phyloP scores from a whole-genome alignment of 371 early-diverging fungal genomes.

The Fennellomyces sp. region DNA sequence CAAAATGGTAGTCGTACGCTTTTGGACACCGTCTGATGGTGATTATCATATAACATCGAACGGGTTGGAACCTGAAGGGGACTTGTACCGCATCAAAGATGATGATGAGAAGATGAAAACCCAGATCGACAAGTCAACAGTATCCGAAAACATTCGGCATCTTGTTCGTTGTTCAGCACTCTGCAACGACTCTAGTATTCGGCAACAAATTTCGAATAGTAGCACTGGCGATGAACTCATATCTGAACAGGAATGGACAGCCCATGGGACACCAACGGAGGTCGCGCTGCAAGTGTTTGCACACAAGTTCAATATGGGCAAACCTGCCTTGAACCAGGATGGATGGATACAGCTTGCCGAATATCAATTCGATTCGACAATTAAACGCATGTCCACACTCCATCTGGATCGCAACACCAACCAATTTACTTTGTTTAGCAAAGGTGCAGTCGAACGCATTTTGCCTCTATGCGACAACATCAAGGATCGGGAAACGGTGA shows the following conservation, averaged over 20 bases:
- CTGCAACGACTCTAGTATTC: constrained; percentile 59
- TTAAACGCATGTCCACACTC: constrained; percentile 76
- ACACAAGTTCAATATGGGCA: constrained; percentile 62
- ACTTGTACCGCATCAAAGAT: constrained; percentile 33
- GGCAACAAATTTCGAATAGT: constrained; percentile 21
- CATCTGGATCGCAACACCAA: constrained; percentile 33
- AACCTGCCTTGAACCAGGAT: constrained; percentile 43
- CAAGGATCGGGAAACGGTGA: constrained; percentile 10
- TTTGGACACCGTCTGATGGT: constrained; percentile 68
- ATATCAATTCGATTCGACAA: constrained; percentile 72
- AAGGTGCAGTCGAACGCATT: constrained; percentile 66
- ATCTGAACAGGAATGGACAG: constrained; percentile 13
- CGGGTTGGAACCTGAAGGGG: constrained; percentile 66
- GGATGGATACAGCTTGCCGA: constrained; percentile 71
- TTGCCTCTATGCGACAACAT: constrained; percentile 24
- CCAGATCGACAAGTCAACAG: constrained; percentile 14
- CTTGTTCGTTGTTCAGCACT: constrained; percentile 50
- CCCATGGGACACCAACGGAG: constrained; percentile 37
- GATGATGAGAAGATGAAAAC: background rate
- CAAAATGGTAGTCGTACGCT: constrained; percentile 46
- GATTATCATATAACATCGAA: constrained; percentile 58
- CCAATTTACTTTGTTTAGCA: constrained; percentile 52
- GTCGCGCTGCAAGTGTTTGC: constrained; percentile 74
- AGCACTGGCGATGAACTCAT: constrained; percentile 41
- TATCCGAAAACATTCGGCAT: constrained; percentile 1